Evolutionary conservation across 768 basidiomycete genomes (phyloP).

Genomic region (Termitomyces sp.): DNA sequence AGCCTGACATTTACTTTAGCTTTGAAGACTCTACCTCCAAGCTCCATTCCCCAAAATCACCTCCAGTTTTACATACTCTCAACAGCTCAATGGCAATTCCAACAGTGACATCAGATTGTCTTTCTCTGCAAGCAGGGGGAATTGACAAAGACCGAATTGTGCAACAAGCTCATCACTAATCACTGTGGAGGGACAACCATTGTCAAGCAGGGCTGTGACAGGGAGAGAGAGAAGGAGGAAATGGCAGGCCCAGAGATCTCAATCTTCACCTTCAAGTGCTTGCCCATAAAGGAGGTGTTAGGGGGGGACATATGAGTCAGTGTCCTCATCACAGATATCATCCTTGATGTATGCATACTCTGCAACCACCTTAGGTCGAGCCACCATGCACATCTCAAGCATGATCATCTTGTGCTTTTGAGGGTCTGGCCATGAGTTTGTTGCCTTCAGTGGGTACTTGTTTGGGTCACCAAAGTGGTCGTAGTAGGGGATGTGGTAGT

Average conservation of each 20-base stretch:
- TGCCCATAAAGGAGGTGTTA: neutral
- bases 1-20: too few species aligned
- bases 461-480: too few species aligned
- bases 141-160: neutral
- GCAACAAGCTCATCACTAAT: neutral
- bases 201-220: neutral
- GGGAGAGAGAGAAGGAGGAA: neutral
- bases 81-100: neutral
- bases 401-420: neutral
- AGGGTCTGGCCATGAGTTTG: neutral
- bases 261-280: neutral
- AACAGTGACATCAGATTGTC: too few species aligned
- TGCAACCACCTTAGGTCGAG: neutral
- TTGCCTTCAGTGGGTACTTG: constrained; percentile 12
- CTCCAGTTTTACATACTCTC: constrained; percentile 16
- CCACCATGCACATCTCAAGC: neutral
- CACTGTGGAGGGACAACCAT: neutral
- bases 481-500: too few species aligned
- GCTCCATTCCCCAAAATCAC: too few species aligned
- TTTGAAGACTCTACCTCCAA: too few species aligned
- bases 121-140: neutral
- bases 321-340: neutral
- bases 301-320: neutral
- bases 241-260: neutral
- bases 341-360: neutral